A percentile compares a stretch with the other conserved stretches of the same genome.
Conservation (phyloP, 108 stramenopile species). For the Nitzschia sp. region DNA sequence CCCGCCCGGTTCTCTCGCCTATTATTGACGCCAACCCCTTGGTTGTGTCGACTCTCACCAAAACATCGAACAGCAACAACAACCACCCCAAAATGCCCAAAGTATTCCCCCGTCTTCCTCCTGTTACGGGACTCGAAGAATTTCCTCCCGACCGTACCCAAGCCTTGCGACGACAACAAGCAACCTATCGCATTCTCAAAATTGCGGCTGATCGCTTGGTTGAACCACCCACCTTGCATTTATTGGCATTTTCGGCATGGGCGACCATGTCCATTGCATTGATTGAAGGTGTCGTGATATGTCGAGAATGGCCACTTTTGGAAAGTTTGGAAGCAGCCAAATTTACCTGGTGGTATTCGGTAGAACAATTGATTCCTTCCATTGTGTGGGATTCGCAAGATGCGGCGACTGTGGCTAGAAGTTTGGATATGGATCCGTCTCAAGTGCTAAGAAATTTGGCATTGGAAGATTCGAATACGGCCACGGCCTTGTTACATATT, state of each 20-base stretch:
- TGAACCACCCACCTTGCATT: constrained; percentile 15
- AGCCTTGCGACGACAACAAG: neutral
- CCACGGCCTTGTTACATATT: constrained; percentile 3
- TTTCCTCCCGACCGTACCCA: neutral
- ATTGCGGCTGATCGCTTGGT: constrained; percentile 9
- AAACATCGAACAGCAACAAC: neutral
- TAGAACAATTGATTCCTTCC: constrained; percentile 22
- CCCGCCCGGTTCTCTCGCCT: no score
- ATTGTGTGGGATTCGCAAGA: constrained; percentile 30
- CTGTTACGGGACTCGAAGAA: neutral
- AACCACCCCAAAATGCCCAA: neutral
- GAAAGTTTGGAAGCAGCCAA: constrained; percentile 2
- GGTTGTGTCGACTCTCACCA: no score
- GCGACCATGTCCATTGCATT: constrained; percentile 1
- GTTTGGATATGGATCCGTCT: constrained; percentile 15
- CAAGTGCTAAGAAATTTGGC: constrained; percentile 16
- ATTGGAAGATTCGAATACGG: neutral
- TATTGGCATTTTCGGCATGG: constrained; percentile 1
- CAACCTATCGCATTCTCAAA: neutral
- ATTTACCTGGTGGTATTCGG: constrained; percentile 24
- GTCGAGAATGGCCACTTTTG: constrained; percentile 5
- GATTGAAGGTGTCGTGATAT: constrained; percentile 4
- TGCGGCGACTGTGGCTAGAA: constrained; percentile 4
- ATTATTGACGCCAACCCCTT: no score
- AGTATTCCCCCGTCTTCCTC: constrained; percentile 3